These are phyloP conservation scores for Calocybe gangraenosa DNA, from an alignment of 768 basidiomycete species.

Conservation along the genomic window DNA sequence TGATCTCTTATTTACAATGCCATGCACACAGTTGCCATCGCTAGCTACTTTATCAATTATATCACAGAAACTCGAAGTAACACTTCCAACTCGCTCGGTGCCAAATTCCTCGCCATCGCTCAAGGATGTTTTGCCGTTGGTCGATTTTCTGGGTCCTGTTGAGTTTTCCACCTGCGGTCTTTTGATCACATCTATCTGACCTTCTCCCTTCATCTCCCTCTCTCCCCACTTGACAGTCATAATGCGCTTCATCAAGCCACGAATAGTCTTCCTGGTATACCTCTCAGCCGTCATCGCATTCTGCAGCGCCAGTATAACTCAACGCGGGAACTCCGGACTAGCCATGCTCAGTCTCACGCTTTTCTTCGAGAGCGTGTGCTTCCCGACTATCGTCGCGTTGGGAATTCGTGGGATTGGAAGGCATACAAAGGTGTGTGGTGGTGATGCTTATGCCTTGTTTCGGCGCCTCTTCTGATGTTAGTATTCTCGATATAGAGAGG, in stretches of 20 bases:
- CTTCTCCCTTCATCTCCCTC: not conserved
- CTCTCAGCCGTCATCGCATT: constrained; percentile 25
- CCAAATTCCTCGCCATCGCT: constrained; percentile 27
- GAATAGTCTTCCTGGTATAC: constrained; percentile 25
- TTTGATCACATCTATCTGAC: too few relatives aligned
- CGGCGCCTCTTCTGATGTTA: not conserved
- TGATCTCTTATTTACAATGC: not conserved
- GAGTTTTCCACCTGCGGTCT: constrained; percentile 10
- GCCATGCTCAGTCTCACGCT: constrained; percentile 27
- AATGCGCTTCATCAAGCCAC: constrained; percentile 26
- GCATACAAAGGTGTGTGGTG: constrained; percentile 22
- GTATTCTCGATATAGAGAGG: constrained; percentile 20
- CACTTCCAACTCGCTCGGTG: constrained; percentile 21
- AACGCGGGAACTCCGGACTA: constrained; percentile 24
- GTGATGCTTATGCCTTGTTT: not conserved
- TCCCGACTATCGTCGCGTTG: constrained; percentile 31
- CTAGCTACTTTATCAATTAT: constrained; percentile 31
- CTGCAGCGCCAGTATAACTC: constrained; percentile 24
- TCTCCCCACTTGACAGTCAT: constrained; percentile 17
- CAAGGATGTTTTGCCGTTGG: constrained; percentile 30
- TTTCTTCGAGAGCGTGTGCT: constrained; percentile 32
- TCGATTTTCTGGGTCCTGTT: constrained; percentile 28
- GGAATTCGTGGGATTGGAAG: constrained; percentile 28
- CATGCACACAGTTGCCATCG: constrained; percentile 22
- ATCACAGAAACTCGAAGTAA: constrained; percentile 23